These are phyloP conservation scores for Arabidopsis lyrata DNA, from an alignment of 441 rosid species.

Conservation along the genomic window DNA sequence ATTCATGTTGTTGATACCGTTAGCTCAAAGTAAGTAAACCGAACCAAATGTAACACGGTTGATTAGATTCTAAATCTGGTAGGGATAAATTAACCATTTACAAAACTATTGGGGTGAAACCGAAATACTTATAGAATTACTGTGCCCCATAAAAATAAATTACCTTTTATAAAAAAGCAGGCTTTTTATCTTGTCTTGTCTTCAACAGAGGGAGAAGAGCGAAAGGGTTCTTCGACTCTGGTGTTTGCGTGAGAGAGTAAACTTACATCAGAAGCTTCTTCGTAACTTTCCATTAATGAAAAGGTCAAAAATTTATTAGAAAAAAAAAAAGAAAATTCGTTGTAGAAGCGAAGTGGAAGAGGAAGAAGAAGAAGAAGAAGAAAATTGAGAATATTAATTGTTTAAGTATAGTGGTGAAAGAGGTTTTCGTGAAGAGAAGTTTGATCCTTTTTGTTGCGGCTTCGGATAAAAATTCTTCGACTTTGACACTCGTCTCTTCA, in stretches of 20 bases:
- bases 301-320: background rate
- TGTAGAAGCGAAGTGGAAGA: constrained; percentile 13
- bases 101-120: constrained; percentile 27
- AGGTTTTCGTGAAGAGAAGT: constrained; percentile 66
- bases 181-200: constrained; percentile 4
- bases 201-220: constrained; percentile 13
- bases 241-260: constrained; percentile 46
- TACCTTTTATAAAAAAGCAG: background rate
- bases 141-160: background rate
- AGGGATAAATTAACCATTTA: too few relatives aligned
- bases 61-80: too few relatives aligned
- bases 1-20: too few relatives aligned
- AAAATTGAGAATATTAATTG: constrained; percentile 28
- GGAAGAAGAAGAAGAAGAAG: constrained; percentile 18
- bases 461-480: constrained; percentile 33
- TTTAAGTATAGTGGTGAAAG: constrained; percentile 29
- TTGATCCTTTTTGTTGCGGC: constrained; percentile 40
- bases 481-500: constrained; percentile 53
- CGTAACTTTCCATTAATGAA: constrained; percentile 42
- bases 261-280: constrained; percentile 56
- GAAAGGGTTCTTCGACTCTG: constrained; percentile 47
- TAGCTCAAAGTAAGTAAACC: background rate
- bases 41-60: background rate
- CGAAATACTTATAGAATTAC: constrained; percentile 6
- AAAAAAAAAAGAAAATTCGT: constrained; percentile 8